phyloP scores from a whole-genome alignment of 2,329 filamentous ascomycete species.

The Boeremia exigua region DNA sequence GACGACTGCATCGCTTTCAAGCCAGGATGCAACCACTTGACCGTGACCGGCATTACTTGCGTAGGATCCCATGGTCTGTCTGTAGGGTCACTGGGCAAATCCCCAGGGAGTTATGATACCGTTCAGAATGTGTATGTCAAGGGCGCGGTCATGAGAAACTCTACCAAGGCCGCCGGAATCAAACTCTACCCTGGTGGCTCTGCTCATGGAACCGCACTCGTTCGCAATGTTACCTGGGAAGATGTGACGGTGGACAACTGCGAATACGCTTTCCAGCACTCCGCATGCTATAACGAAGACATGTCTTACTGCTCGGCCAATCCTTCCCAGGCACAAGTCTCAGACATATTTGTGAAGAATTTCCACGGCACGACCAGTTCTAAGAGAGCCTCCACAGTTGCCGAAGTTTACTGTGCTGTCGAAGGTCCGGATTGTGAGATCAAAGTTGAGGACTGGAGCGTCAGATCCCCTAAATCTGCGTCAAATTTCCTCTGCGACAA shows the following conservation, averaged over 20 bases:
- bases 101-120: not conserved
- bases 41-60: not conserved
- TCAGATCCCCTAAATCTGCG: too few relatives aligned
- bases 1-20: not conserved
- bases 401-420: too few relatives aligned
- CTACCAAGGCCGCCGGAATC: not conserved
- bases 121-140: not conserved
- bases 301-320: not conserved
- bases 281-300: not conserved
- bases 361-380: not conserved
- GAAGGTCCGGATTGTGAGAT: too few relatives aligned
- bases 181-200: not conserved
- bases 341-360: not conserved
- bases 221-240: not conserved
- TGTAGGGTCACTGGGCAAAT: not conserved
- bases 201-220: not conserved
- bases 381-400: not conserved
- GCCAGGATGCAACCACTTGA: not conserved
- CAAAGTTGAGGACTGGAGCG: too few relatives aligned
- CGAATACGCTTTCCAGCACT: not conserved
- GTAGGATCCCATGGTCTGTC: not conserved
- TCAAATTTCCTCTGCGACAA: too few relatives aligned
- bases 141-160: not conserved
- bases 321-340: not conserved
- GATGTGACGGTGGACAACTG: not conserved